phyloP scores from a whole-genome alignment of 257 asterid genomes.

The Gynochthodes officinalis region DNA sequence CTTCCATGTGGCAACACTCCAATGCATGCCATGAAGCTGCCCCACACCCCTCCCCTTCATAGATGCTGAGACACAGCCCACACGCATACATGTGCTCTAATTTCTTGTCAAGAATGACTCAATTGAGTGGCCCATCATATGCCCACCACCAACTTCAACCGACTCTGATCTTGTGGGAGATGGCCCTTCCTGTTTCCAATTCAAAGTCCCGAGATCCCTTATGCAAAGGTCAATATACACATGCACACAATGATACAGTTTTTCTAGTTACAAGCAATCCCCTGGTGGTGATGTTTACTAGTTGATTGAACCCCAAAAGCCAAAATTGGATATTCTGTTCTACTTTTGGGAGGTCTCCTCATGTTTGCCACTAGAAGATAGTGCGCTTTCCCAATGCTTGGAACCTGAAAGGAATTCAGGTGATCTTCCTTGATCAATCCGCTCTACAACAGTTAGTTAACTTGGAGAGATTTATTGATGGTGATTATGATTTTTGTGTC shows the following conservation, averaged over 20 bases:
- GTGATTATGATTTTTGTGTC: no score
- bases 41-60: not conserved
- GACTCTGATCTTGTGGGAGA: slow-evolving; percentile 7
- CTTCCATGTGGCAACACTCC: slow-evolving; percentile 10
- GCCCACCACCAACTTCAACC: slow-evolving; percentile 15
- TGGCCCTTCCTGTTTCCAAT: not conserved
- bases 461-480: no score
- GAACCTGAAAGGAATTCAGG: no score
- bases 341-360: slow-evolving; percentile 20
- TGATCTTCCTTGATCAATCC: no score
- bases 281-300: not conserved
- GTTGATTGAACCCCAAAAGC: not conserved
- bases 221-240: not conserved
- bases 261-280: slow-evolving; percentile 2
- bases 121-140: slow-evolving; percentile 7
- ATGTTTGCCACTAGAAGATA: slow-evolving; percentile 10
- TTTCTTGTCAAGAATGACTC: slow-evolving; percentile 4
- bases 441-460: no score
- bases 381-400: not conserved
- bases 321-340: not conserved
- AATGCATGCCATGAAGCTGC: not conserved
- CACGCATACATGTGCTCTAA: not conserved
- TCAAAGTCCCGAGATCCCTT: not conserved
- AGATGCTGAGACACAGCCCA: not conserved
- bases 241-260: not conserved